A percentile compares a stretch with the other conserved stretches of the same genome.
Conservation (phyloP, 2,329 filamentous ascomycete species). For the Diaporthe ampelina region DNA sequence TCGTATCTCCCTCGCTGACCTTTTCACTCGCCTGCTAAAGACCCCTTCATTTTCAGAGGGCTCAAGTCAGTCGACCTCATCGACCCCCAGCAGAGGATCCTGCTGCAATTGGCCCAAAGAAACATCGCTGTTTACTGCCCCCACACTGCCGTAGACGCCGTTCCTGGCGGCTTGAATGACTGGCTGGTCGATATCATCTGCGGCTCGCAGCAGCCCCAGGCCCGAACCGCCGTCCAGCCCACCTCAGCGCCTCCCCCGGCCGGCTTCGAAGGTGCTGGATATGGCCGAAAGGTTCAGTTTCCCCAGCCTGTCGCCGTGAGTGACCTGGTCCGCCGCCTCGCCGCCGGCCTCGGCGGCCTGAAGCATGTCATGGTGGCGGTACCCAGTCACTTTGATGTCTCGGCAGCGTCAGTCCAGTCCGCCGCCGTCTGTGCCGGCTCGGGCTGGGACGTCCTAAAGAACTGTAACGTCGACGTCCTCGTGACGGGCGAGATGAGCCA, state of each 20-base stretch:
- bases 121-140: slow-evolving; percentile 97
- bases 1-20: neutral
- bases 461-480: slow-evolving; percentile 80
- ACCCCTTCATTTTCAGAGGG: slow-evolving; percentile 96
- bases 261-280: slow-evolving; percentile 63
- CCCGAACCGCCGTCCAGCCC: slow-evolving; percentile 60
- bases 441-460: slow-evolving; percentile 81
- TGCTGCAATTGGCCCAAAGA: slow-evolving; percentile 84
- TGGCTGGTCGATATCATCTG: slow-evolving; percentile 93
- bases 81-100: slow-evolving; percentile 88
- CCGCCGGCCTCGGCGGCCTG: slow-evolving; percentile 77
- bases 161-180: slow-evolving; percentile 86
- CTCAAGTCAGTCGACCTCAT: slow-evolving; percentile 88
- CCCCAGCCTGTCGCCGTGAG: slow-evolving; percentile 54
- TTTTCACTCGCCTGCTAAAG: slow-evolving; percentile 57
- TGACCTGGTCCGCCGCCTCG: slow-evolving; percentile 66
- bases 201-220: slow-evolving; percentile 55
- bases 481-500: slow-evolving; percentile 96
- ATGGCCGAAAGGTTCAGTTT: slow-evolving; percentile 65
- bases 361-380: slow-evolving; percentile 50
- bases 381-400: slow-evolving; percentile 48
- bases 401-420: slow-evolving; percentile 66
- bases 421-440: slow-evolving; percentile 93
- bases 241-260: slow-evolving; percentile 57
- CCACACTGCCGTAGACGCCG: slow-evolving; percentile 94